Conservation (phyloP, 139 green algal species). For the Parachlorella kessleri region DNA sequence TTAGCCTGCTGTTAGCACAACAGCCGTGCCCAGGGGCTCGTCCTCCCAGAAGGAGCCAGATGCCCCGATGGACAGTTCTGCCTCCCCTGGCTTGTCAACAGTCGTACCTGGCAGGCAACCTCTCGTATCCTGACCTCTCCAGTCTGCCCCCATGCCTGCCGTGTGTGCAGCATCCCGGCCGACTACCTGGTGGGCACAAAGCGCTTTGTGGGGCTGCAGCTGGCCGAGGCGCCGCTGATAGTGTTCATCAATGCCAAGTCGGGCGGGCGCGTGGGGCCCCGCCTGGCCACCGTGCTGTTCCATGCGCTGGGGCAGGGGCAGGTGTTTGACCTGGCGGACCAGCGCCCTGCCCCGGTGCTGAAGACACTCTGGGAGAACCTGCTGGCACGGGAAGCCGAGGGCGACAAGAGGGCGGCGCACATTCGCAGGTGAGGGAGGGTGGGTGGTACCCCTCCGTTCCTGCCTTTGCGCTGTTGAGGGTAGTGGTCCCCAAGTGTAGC, state of each 20-base stretch:
- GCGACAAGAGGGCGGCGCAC: conserved; percentile 47
- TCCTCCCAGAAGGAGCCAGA: not conserved
- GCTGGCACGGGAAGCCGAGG: conserved; percentile 22
- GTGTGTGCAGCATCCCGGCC: conserved; percentile 44
- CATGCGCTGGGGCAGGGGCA: conserved; percentile 68
- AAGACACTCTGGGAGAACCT: conserved; percentile 73
- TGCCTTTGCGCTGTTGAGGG: too few relatives aligned
- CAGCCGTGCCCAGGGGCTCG: too few relatives aligned
- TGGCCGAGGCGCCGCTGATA: conserved; percentile 71
- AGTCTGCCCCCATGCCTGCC: not conserved
- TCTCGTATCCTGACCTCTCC: not conserved
- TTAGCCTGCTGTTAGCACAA: not conserved
- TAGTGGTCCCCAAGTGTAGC: too few relatives aligned
- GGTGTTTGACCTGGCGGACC: conserved; percentile 76
- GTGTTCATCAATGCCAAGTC: conserved; percentile 86
- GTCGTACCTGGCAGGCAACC: not conserved
- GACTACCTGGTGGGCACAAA: conserved; percentile 47
- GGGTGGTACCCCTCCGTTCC: too few relatives aligned
- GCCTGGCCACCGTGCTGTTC: conserved; percentile 65
- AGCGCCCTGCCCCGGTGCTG: conserved; percentile 74
- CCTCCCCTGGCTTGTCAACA: not conserved
- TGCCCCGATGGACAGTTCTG: too few relatives aligned
- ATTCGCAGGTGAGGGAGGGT: conserved; percentile 36
- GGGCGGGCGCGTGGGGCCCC: conserved; percentile 68
- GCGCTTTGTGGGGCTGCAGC: conserved; percentile 15